These are phyloP conservation scores for Amauroascus verrucosus DNA, from an alignment of 2,329 filamentous ascomycete genomes.

Conservation along the genomic window DNA sequence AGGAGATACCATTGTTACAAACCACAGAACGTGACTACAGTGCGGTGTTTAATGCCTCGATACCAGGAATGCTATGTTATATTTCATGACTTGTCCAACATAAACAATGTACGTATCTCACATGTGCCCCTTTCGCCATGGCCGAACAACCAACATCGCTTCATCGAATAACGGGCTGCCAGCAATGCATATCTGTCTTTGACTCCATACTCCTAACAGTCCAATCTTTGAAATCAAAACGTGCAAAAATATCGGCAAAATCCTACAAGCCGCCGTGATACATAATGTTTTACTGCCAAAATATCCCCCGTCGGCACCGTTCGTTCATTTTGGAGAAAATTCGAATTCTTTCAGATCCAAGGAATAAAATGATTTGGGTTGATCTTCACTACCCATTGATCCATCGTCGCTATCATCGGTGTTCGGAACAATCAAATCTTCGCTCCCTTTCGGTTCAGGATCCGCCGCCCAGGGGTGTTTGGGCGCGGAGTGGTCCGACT, in stretches of 20 bases:
- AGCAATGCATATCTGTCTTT: background rate
- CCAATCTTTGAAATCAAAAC: background rate
- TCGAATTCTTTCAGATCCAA: constrained; percentile 14
- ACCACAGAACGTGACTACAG: no score
- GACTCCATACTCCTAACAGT: background rate
- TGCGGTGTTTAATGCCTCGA: no score
- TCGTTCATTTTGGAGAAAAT: constrained; percentile 8
- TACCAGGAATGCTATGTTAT: no score
- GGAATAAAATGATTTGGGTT: constrained; percentile 1
- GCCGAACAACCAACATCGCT: no score
- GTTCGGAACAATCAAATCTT: constrained; percentile 43
- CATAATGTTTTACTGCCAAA: background rate
- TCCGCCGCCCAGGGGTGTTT: background rate
- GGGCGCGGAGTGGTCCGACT: constrained; percentile 13
- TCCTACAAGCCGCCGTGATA: background rate
- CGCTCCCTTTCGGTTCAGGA: constrained; percentile 34
- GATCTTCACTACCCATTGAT: constrained; percentile 2
- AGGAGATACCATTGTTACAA: no score
- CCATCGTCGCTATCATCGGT: constrained; percentile 37
- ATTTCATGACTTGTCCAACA: no score
- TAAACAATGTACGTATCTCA: no score
- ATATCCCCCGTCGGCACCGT: background rate
- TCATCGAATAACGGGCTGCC: background rate
- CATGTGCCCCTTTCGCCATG: no score
- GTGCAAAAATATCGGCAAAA: background rate